phyloP scores from a whole-genome alignment of 306 rosid species.

The Pyrus betulifolia region DNA sequence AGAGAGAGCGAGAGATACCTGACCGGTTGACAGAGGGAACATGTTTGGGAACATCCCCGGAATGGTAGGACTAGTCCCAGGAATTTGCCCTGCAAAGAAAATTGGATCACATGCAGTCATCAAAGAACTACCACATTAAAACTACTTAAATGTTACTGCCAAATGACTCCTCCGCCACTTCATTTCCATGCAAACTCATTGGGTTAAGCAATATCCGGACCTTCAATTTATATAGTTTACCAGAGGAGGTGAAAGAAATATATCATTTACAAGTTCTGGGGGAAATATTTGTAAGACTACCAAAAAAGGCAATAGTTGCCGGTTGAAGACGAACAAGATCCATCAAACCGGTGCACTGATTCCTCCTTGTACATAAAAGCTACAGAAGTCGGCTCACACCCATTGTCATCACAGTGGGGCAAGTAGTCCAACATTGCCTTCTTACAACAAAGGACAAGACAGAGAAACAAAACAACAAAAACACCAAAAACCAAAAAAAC shows the following conservation, averaged over 20 bases:
- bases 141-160: constrained; percentile 14
- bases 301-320: constrained; percentile 81
- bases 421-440: constrained; percentile 99
- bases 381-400: constrained; percentile 99
- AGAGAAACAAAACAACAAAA: constrained; percentile 89
- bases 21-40: constrained; percentile 78
- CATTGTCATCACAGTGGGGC: constrained; percentile 99
- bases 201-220: constrained; percentile 25
- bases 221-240: constrained; percentile 25
- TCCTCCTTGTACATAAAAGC: constrained; percentile 98
- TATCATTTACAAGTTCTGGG: constrained; percentile 46
- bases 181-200: constrained; percentile 13
- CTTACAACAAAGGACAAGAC: constrained; percentile 90
- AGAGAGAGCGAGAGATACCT: constrained; percentile 42
- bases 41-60: constrained; percentile 91
- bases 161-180: constrained; percentile 27
- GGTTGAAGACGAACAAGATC: constrained; percentile 97
- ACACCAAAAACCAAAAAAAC: constrained; percentile 98
- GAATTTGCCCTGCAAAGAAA: constrained; percentile 72
- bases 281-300: constrained; percentile 80
- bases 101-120: constrained; percentile 14
- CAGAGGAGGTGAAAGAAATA: constrained; percentile 33
- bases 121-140: constrained; percentile 7
- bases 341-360: constrained; percentile 96
- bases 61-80: constrained; percentile 68